Evolutionary conservation across 495 filamentous ascomycete genomes (phyloP).

Genomic region (Neurospora intermedia): DNA sequence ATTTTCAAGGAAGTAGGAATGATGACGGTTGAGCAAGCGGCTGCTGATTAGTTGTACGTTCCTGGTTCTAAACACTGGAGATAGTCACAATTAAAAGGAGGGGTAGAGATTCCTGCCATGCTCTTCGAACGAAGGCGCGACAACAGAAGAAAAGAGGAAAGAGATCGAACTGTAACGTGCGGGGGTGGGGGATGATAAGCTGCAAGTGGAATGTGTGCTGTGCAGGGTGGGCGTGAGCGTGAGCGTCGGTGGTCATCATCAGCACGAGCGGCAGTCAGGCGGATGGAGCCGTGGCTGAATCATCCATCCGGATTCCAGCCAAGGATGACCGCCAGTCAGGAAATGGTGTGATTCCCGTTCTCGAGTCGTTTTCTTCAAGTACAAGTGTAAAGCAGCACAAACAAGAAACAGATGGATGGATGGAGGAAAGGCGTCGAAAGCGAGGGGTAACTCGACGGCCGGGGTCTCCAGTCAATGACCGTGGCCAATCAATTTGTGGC

Average conservation of each 20-base stretch:
- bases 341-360: not conserved
- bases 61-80: not conserved
- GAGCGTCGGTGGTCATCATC: too few relatives aligned
- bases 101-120: not conserved
- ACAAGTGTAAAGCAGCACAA: not conserved
- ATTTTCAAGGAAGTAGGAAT: not conserved
- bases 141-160: not conserved
- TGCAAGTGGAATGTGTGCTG: not conserved
- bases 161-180: not conserved
- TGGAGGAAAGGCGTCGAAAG: not conserved
- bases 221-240: not conserved
- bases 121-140: not conserved
- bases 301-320: not conserved
- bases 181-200: not conserved
- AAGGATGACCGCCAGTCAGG: not conserved
- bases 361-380: not conserved
- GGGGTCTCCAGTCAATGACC: not conserved
- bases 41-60: not conserved
- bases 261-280: not conserved
- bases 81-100: not conserved
- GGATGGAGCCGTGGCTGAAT: not conserved
- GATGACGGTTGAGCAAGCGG: not conserved
- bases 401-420: not conserved
- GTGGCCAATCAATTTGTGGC: not conserved
- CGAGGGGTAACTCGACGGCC: not conserved